phyloP scores from a whole-genome alignment of 2,329 filamentous ascomycete genomes.

The Pseudogymnoascus sp. region DNA sequence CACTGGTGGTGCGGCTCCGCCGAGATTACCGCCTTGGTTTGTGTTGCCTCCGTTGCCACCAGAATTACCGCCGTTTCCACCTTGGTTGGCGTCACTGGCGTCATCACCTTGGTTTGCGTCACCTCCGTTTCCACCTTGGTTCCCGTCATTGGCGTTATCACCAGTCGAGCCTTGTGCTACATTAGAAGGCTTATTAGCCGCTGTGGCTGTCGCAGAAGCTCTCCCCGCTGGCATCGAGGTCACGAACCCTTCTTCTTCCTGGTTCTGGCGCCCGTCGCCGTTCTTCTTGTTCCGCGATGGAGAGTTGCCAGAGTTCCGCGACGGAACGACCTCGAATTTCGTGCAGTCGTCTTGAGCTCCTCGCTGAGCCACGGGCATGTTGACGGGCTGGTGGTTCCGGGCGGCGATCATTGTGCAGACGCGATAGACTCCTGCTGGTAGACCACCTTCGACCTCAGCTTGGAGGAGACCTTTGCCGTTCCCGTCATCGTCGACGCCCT shows the following conservation, averaged over 20 bases:
- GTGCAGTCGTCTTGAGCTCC: slow-evolving; percentile 39
- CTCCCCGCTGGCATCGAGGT: not conserved
- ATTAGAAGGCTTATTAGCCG: slow-evolving; percentile 14
- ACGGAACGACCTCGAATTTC: slow-evolving; percentile 32
- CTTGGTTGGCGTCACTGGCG: too few species aligned
- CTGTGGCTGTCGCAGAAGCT: not conserved
- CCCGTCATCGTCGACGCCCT: slow-evolving; percentile 34
- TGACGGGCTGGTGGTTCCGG: slow-evolving; percentile 38
- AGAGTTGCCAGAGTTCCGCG: slow-evolving; percentile 17
- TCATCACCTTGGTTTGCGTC: slow-evolving; percentile 23
- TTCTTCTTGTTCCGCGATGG: not conserved
- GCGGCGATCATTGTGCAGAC: slow-evolving; percentile 36
- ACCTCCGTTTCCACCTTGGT: not conserved
- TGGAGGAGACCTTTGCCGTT: slow-evolving; percentile 32
- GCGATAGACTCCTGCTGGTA: slow-evolving; percentile 36
- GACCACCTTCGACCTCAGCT: slow-evolving; percentile 31
- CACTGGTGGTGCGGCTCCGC: slow-evolving; percentile 43
- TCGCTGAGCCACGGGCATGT: slow-evolving; percentile 38
- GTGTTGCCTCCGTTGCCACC: slow-evolving; percentile 15
- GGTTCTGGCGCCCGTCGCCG: not conserved
- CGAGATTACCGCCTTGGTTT: slow-evolving; percentile 30
- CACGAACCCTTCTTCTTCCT: not conserved
- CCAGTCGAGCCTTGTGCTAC: not conserved
- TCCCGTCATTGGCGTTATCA: slow-evolving; percentile 13
- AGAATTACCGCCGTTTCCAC: slow-evolving; percentile 12